Percentiles rank a stretch among this genome's conserved stretches.
Conservation (phyloP, 176 grass and related monocot species). For the Cenchrus americanus region DNA sequence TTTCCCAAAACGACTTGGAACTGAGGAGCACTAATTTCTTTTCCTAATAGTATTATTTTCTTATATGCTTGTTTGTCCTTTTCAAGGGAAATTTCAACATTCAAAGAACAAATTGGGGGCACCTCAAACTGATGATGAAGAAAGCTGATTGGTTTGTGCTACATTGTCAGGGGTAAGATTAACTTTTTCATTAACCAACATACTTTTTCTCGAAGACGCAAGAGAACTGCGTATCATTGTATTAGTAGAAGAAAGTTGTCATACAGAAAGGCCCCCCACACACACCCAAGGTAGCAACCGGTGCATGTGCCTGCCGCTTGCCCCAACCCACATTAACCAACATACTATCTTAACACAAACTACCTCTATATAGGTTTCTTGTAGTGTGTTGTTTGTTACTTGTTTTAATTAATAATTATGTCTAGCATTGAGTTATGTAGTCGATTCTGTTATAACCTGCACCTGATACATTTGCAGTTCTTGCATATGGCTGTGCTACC, state of each 20-base stretch:
- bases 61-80: constrained; percentile 36
- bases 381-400: not conserved
- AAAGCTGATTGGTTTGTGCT: constrained; percentile 61
- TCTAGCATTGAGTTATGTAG: not conserved
- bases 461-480: not conserved
- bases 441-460: constrained; percentile 31
- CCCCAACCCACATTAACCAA: not conserved
- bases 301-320: too few species aligned
- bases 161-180: constrained; percentile 40
- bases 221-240: too few species aligned
- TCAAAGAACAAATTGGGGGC: constrained; percentile 49
- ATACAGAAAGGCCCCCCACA: too few species aligned
- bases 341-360: not conserved
- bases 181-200: constrained; percentile 18
- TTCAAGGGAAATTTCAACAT: constrained; percentile 57
- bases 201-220: too few species aligned
- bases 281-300: too few species aligned
- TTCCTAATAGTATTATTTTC: constrained; percentile 30
- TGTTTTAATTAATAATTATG: not conserved
- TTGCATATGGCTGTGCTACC: not conserved
- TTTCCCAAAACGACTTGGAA: too few species aligned
- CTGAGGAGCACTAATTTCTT: not conserved
- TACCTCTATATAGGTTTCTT: not conserved
- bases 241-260: too few species aligned
- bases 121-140: constrained; percentile 72